Evolutionary conservation across 257 asterid species (phyloP), one percentile per base, ranked within the genome.

Genomic region (Scutellaria galericulata): DNA sequence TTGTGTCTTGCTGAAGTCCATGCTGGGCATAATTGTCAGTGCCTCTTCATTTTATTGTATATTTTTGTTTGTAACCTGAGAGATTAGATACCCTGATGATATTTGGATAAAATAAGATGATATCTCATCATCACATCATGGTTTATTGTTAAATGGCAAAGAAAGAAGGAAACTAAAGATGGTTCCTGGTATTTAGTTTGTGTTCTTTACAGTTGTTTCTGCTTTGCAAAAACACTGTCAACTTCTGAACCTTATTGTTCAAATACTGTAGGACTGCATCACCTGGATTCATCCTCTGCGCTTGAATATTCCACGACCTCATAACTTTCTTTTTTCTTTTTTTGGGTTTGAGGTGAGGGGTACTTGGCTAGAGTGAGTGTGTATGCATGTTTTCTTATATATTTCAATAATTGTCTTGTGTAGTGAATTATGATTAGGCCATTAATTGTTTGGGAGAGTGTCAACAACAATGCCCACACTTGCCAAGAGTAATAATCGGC

Each of bases 391-490:
- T 64, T 45, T 6, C 47, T 66, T 40, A 14, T 64, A 6, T 51
- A 15, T 48, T 42, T 75, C 61, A 63, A 47, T 51, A 45, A 64
- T 68, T 75, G 56, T 63, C 52, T 72, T 72, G 70, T 78, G 37
- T 35, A 18, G 48, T 57, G 64, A 70, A 69, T 71, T 80, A 74
- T 79, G 80, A 78, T 77, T 63, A 60, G 78, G 66, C 66, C 62
- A 40, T 65, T 68, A 8, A 50, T 57, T 72, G 64, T 65, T 48
- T 72, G 72, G 81, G 74, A 72, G 71, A 75, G 80, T 77, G 77
- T 75, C 42, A n/a, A 66, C 76, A 58, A 82, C 79, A 82, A 90
- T 90, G 96, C 95, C 95, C 52, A 82, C 91, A 13, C 84, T 86
- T 56, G 86, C 86, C 50, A 85, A 83, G 68, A 79, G 75, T 62